phyloP scores from a whole-genome alignment of 164 flowering plant genomes.

The Magnolia kwangsiensis region DNA sequence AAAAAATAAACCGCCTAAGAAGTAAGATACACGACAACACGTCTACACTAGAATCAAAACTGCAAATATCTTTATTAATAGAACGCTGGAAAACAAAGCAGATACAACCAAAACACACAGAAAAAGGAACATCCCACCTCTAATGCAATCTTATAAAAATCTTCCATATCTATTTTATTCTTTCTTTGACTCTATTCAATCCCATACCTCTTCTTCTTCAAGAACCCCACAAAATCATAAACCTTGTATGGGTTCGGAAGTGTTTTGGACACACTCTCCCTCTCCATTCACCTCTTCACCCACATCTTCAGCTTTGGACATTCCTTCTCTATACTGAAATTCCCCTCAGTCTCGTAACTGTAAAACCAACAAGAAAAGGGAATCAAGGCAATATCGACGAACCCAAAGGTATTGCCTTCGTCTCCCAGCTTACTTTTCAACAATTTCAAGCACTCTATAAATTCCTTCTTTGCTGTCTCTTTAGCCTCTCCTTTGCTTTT shows the following conservation, averaged over 20 bases:
- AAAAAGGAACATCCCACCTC: too few species aligned
- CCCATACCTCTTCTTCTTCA: slow-evolving; percentile 11
- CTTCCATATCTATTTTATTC: too few species aligned
- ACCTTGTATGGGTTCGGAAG: slow-evolving; percentile 12
- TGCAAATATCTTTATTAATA: too few species aligned
- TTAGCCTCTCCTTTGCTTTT: slow-evolving; percentile 14
- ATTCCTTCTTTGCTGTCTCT: slow-evolving; percentile 12
- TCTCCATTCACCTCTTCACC: slow-evolving; percentile 18
- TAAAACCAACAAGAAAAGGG: slow-evolving; percentile 11
- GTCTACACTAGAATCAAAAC: too few species aligned
- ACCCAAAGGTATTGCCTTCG: slow-evolving; percentile 17
- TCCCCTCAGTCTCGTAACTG: slow-evolving; percentile 10
- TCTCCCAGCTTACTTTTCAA: slow-evolving; percentile 21
- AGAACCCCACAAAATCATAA: slow-evolving; percentile 1
- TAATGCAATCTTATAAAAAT: too few species aligned
- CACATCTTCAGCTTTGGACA: slow-evolving; percentile 15
- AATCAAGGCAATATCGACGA: slow-evolving; percentile 9
- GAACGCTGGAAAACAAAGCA: too few species aligned
- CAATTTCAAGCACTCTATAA: slow-evolving; percentile 12
- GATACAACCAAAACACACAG: too few species aligned
- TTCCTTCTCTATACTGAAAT: slow-evolving; percentile 16
- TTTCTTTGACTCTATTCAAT: neutral
- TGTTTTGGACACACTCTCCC: slow-evolving; percentile 18
- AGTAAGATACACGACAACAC: too few species aligned
- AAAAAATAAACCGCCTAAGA: too few species aligned